phyloP scores from a whole-genome alignment of 495 filamentous ascomycete species.

The Hypoxylon subgilvum region DNA sequence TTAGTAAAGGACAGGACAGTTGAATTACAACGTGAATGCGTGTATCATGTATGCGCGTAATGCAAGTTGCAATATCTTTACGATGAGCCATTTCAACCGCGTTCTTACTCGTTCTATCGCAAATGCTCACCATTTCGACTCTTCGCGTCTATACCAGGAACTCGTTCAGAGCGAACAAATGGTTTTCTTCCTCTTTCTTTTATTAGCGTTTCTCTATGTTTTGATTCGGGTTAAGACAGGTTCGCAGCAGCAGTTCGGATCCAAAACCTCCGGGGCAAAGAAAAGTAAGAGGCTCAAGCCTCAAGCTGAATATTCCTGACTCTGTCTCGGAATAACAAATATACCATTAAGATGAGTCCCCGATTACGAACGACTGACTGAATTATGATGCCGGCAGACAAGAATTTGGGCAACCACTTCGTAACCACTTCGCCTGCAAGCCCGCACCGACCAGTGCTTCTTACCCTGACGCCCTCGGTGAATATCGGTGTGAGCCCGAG shows the following conservation, averaged over 20 bases:
- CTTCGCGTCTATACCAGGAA: no score
- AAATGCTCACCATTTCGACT: no score
- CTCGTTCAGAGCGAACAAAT: no score
- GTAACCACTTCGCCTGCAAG: background rate
- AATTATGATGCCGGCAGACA: background rate
- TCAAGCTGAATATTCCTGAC: conserved; percentile 5
- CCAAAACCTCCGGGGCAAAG: conserved; percentile 2
- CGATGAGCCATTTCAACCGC: no score
- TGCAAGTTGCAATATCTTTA: no score
- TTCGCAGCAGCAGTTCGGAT: background rate
- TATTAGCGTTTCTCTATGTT: conserved; percentile 6
- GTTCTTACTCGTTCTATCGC: no score
- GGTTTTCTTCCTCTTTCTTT: no score
- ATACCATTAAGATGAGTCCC: conserved; percentile 8
- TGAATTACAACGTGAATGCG: no score
- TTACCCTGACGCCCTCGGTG: conserved; percentile 1
- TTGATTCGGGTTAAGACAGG: background rate
- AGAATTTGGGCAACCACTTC: background rate
- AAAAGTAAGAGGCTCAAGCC: conserved; percentile 3
- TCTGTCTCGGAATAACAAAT: conserved; percentile 32
- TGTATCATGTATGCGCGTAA: no score
- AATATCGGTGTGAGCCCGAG: conserved; percentile 23
- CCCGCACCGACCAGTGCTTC: background rate
- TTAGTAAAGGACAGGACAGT: no score
- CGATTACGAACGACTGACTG: conserved; percentile 12